These are phyloP conservation scores for Persicaria maculosa DNA, from an alignment of 148 eudicot genomes.

Conservation along the genomic window DNA sequence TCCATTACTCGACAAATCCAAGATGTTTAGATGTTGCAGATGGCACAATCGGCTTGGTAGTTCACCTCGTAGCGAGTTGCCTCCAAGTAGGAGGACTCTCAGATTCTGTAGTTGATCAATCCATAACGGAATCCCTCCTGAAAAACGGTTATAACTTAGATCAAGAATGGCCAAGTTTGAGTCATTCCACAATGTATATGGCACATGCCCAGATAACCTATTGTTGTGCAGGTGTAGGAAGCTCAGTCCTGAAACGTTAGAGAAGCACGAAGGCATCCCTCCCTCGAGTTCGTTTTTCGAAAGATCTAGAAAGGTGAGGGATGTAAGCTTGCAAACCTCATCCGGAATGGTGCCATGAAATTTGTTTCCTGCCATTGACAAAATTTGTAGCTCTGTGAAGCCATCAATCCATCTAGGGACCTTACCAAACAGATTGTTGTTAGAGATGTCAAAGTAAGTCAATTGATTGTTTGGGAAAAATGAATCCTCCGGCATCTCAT, in stretches of 20 bases:
- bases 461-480: not conserved
- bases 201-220: not conserved
- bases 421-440: not conserved
- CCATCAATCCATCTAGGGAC: not conserved
- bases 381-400: not conserved
- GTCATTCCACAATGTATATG: not conserved
- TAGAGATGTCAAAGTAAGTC: not conserved
- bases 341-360: not conserved
- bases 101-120: not conserved
- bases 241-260: not conserved
- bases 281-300: not conserved
- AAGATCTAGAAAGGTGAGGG: not conserved
- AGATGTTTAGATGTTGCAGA: not conserved
- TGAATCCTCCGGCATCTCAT: not conserved
- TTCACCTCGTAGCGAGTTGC: slow-evolving; percentile 8
- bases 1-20: slow-evolving; percentile 20
- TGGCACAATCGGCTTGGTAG: slow-evolving; percentile 6
- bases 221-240: not conserved
- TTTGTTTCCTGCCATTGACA: not conserved
- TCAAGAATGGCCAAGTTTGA: slow-evolving; percentile 7
- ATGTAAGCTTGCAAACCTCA: not conserved
- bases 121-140: not conserved
- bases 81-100: not conserved
- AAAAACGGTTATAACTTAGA: slow-evolving; percentile 1
- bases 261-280: not conserved